A percentile compares a stretch with the other conserved stretches of the same genome.
These are phyloP conservation scores for Aureobasidium melanogenum DNA, from an alignment of 2,329 filamentous ascomycete species.

Conservation along the genomic window DNA sequence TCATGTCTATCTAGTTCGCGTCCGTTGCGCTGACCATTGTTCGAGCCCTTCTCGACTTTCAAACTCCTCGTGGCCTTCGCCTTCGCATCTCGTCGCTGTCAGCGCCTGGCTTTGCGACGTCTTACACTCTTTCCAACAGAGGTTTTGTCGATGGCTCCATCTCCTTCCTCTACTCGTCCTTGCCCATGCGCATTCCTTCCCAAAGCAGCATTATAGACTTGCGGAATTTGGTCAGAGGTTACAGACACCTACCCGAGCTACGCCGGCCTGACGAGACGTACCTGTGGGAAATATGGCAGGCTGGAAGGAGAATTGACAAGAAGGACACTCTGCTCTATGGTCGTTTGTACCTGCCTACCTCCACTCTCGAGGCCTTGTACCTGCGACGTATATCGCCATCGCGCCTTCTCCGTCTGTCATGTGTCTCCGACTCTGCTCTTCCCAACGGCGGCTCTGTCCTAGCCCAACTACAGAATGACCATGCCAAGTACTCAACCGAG, in stretches of 20 bases:
- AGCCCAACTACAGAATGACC: constrained; percentile 69
- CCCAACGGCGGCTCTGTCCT: constrained; percentile 69
- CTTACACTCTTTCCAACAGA: constrained; percentile 81
- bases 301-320: constrained; percentile 38
- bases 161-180: constrained; percentile 88
- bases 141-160: constrained; percentile 94
- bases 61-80: constrained; percentile 73
- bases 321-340: constrained; percentile 63
- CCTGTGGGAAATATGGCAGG: constrained; percentile 48
- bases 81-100: constrained; percentile 85
- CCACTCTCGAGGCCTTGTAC: constrained; percentile 77
- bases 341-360: constrained; percentile 72
- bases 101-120: constrained; percentile 86
- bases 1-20: not conserved
- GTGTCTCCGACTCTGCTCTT: constrained; percentile 62
- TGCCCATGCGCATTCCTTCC: constrained; percentile 59
- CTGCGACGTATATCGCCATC: constrained; percentile 68
- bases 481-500: constrained; percentile 79
- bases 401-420: constrained; percentile 70
- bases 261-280: constrained; percentile 41
- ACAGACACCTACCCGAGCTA: constrained; percentile 66
- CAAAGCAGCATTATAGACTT: constrained; percentile 69
- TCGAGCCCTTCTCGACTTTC: constrained; percentile 76
- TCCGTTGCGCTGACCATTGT: constrained; percentile 4
- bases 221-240: constrained; percentile 69